A percentile compares a stretch with the other conserved stretches of the same genome.
Evolutionary conservation across 257 asterid species (phyloP).

Genomic region (Gynochthodes officinalis): DNA sequence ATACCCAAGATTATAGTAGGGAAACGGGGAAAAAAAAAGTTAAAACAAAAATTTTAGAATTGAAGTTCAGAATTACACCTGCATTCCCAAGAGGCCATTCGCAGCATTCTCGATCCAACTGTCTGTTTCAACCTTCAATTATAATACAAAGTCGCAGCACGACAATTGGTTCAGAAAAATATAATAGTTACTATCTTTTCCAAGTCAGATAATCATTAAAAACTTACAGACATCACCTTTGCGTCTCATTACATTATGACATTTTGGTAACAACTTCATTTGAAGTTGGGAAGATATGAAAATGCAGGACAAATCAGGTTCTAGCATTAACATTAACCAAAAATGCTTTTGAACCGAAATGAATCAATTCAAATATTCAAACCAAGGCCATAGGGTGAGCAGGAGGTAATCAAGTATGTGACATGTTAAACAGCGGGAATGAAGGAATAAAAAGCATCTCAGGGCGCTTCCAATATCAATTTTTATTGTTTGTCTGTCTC

Average conservation of each 20-base stretch:
- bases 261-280: background rate
- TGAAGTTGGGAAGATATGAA: background rate
- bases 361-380: background rate
- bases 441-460: background rate
- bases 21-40: background rate
- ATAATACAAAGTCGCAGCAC: constrained; percentile 6
- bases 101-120: constrained; percentile 97
- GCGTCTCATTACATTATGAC: no score
- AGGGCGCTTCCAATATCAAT: background rate
- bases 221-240: background rate
- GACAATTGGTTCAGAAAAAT: background rate
- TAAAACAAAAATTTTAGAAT: background rate
- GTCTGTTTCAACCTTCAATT: constrained; percentile 71
- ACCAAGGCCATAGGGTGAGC: background rate
- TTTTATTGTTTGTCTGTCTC: background rate
- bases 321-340: background rate
- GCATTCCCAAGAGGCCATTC: constrained; percentile 88
- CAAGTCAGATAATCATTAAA: background rate
- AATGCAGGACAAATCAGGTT: background rate
- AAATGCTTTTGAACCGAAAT: no score
- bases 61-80: constrained; percentile 39
- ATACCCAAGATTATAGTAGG: background rate
- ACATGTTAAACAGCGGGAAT: background rate
- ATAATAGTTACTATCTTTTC: background rate
- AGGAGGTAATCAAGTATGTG: background rate